These are phyloP conservation scores for Boletus pseudopeckii DNA, from an alignment of 768 basidiomycete genomes.

Conservation along the genomic window DNA sequence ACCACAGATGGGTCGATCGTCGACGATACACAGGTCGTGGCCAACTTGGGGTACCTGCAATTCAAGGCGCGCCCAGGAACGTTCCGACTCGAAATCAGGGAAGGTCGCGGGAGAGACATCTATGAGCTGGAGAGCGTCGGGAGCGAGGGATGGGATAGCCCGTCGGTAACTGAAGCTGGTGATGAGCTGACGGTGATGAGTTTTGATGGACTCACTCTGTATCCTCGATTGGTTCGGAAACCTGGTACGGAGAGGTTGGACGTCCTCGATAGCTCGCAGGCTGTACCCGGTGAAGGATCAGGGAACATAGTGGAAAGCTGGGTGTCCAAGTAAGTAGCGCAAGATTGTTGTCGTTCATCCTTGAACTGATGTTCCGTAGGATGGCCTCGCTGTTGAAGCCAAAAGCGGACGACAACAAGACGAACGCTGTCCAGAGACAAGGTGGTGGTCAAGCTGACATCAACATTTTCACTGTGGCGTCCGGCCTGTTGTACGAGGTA, in stretches of 20 bases:
- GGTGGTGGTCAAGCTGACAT: slow-evolving; percentile 72
- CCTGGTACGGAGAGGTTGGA: slow-evolving; percentile 80
- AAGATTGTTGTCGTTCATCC: neutral
- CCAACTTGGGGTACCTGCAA: slow-evolving; percentile 94
- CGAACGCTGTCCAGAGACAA: slow-evolving; percentile 24
- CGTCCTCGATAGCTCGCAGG: slow-evolving; percentile 56
- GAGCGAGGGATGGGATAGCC: slow-evolving; percentile 85
- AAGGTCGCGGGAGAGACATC: slow-evolving; percentile 77
- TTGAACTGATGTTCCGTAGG: slow-evolving; percentile 25
- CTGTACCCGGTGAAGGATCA: slow-evolving; percentile 28
- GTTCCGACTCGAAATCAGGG: slow-evolving; percentile 76
- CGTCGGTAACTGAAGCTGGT: slow-evolving; percentile 62
- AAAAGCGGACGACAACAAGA: slow-evolving; percentile 22
- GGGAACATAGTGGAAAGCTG: slow-evolving; percentile 46
- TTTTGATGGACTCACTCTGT: slow-evolving; percentile 88
- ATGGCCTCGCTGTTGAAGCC: slow-evolving; percentile 44
- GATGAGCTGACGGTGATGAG: slow-evolving; percentile 77
- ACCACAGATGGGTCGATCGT: slow-evolving; percentile 41
- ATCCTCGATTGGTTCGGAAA: slow-evolving; percentile 68
- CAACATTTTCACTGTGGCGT: slow-evolving; percentile 99
- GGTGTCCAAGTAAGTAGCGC: slow-evolving; percentile 46
- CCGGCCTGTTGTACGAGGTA: slow-evolving; percentile 94
- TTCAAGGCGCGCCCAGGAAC: slow-evolving; percentile 92
- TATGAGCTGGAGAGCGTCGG: slow-evolving; percentile 84
- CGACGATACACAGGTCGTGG: slow-evolving; percentile 90